A percentile compares a stretch with the other conserved stretches of the same genome.
phyloP scores from a whole-genome alignment of 148 eudicot species.

The Diospyros lotus region DNA sequence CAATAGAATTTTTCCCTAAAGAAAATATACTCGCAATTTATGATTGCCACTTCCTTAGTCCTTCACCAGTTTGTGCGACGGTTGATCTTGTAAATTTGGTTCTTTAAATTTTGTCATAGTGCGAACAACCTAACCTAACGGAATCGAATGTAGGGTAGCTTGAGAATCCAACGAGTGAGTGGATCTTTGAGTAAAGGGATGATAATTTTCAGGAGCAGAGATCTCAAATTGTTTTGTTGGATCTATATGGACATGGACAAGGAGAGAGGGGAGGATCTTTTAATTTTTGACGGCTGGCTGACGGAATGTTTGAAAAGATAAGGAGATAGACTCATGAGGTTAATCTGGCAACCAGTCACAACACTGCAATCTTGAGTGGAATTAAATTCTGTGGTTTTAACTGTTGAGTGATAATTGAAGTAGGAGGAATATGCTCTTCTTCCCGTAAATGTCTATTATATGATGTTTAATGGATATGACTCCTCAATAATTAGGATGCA shows the following conservation, averaged over 20 bases:
- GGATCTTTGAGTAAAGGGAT: slow-evolving; percentile 19
- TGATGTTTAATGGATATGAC: neutral
- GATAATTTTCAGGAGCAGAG: neutral
- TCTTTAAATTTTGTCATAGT: too few species aligned
- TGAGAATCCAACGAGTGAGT: slow-evolving; percentile 10
- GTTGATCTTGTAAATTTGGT: too few species aligned
- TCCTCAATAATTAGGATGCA: neutral
- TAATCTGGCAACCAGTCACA: slow-evolving; percentile 11
- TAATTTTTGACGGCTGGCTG: neutral
- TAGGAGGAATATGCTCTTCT: slow-evolving; percentile 1
- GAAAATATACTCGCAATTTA: too few species aligned
- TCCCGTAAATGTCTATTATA: neutral
- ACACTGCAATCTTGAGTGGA: neutral
- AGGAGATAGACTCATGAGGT: slow-evolving; percentile 19
- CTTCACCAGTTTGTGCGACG: too few species aligned
- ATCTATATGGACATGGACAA: slow-evolving; percentile 8
- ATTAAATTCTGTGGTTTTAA: too few species aligned
- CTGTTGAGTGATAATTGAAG: neutral
- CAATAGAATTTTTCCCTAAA: too few species aligned
- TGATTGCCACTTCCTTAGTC: too few species aligned
- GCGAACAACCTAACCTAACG: too few species aligned
- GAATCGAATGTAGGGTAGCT: neutral
- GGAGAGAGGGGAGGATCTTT: neutral
- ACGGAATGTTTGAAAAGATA: slow-evolving; percentile 33
- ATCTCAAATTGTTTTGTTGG: neutral